A percentile compares a stretch with the other conserved stretches of the same genome.
Conservation (phyloP, 768 basidiomycete genomes). For the Podaxis pistillaris region DNA sequence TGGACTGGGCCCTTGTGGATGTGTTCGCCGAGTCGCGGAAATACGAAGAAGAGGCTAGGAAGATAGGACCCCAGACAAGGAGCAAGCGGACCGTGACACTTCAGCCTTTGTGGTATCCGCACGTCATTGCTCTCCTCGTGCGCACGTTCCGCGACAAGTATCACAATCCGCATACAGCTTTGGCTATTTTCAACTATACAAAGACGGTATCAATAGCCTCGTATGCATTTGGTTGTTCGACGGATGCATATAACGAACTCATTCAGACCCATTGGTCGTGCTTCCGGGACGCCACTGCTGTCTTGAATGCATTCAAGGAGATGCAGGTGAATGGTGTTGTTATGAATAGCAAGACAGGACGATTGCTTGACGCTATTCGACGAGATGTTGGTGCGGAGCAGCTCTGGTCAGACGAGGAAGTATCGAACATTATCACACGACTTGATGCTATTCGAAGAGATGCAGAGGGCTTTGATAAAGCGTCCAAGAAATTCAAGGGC, state of each 20-base stretch:
- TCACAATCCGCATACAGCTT: conserved; percentile 74
- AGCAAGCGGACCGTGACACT: conserved; percentile 33
- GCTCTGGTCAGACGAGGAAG: conserved; percentile 49
- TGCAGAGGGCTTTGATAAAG: conserved; percentile 1
- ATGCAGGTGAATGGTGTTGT: conserved; percentile 81
- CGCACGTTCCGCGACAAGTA: conserved; percentile 75
- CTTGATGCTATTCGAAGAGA: conserved; percentile 12
- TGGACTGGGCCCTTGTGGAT: conserved; percentile 69
- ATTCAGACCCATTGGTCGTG: conserved; percentile 81
- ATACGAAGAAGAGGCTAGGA: conserved; percentile 47
- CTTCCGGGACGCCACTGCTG: conserved; percentile 80
- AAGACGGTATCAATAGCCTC: conserved; percentile 71
- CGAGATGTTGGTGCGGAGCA: conserved; percentile 59
- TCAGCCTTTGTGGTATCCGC: conserved; percentile 69
- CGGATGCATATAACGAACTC: conserved; percentile 85
- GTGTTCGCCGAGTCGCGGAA: conserved; percentile 61
- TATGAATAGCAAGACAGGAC: conserved; percentile 57
- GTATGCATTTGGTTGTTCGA: conserved; percentile 89
- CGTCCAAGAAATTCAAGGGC: conserved; percentile 4
- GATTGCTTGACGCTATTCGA: conserved; percentile 60
- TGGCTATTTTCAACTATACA: conserved; percentile 81
- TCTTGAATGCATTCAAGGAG: conserved; percentile 71
- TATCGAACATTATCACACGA: conserved; percentile 29
- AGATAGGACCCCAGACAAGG: conserved; percentile 25
- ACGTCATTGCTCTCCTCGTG: conserved; percentile 77